Evolutionary conservation across 345 rosid species (phyloP), one percentile per base, ranked within the genome.

Genomic region (Chamaenerion angustifolium): DNA sequence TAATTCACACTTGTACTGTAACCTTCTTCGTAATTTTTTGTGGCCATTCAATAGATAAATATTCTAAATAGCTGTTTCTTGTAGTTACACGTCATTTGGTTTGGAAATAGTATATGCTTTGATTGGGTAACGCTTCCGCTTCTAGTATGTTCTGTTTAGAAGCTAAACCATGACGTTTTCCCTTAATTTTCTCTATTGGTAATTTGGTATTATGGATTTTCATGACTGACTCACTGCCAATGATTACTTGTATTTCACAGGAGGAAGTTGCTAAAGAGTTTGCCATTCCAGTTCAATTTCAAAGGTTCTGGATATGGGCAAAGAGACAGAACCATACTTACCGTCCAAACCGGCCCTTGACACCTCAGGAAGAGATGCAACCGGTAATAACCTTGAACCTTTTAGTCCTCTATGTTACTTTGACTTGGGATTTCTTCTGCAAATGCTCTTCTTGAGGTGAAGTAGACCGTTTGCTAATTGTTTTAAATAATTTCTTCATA

Each of bases 301-400:
- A 80, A 64, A 77, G 98, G 41, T 92, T 76, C 63, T 92, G 98
- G 98, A 69, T 80, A 46, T 92, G 98, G 98, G 96, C 95, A 51
- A 92, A 92, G 85, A 76, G 96, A 45, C 96, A 82, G 63, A 87
- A 92, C 73, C 89, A 87, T 67, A 92, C 98, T 6, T 87, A 87
- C 61, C 96, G 98, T 62, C 98, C 95, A 15, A 80, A 87, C 67
- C 79, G 93, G 16, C 96, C 98, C 43, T 56, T 92, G 55, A 71
- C 76, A 43, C 72, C 89, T 15, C 89, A 69, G 51, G 98, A 92
- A 68, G 98, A 92, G 73, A 62, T 80, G 52, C 96, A 77, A 66
- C 68, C 80, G 57, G 98, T 84, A 83, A 60, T 58, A 54, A 27
- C 37, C 23, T 45, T 42, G 46, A 12, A 37, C 4, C 51, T 51